Conservation (phyloP, 257 asterid species). For the Scutellaria baicalensis region DNA sequence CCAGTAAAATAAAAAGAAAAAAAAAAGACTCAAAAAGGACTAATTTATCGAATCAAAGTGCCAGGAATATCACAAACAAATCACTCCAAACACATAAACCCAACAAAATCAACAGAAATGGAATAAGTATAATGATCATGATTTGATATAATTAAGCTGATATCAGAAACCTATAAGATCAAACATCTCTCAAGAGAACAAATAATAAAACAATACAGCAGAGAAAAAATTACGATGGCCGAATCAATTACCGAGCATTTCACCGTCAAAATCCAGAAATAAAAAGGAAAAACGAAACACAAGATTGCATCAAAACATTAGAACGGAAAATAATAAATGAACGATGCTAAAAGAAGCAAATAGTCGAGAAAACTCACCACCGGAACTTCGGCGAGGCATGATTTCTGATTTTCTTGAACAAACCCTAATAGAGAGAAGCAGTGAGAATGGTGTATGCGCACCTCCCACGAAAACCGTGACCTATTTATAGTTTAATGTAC, state of each 20-base stretch:
- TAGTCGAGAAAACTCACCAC: conserved; percentile 26
- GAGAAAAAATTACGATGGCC: not conserved
- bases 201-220: not conserved
- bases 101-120: not conserved
- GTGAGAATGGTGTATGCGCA: not conserved
- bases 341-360: not conserved
- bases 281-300: not conserved
- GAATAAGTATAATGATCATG: not conserved
- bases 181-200: not conserved
- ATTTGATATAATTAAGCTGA: not conserved
- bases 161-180: not conserved
- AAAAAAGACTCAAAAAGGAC: not conserved
- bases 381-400: conserved; percentile 86
- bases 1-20: not conserved
- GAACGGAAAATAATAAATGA: not conserved
- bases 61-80: not conserved
- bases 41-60: not conserved
- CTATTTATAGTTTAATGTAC: not conserved
- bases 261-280: not conserved
- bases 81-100: not conserved
- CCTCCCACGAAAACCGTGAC: not conserved
- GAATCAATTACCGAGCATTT: not conserved
- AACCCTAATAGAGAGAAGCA: conserved; percentile 11
- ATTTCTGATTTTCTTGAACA: not conserved
- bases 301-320: not conserved